Evolutionary conservation across 805 yeast species (phyloP), one percentile per base, ranked within the genome.

Genomic region (Lipomyces mesembrius): DNA sequence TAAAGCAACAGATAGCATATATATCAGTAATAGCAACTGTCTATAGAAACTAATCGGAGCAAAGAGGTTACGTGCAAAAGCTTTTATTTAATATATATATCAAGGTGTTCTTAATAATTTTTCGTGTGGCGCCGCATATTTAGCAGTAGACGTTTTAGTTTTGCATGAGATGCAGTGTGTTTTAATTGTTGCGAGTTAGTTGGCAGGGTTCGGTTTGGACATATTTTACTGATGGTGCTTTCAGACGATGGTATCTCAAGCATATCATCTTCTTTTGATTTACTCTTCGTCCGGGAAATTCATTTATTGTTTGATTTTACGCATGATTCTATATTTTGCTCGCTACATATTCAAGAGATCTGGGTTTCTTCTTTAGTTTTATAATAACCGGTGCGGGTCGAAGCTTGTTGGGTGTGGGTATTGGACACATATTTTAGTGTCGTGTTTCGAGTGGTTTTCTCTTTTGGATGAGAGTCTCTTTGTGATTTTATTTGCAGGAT

Each of bases 1-100:
- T 65, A 58, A n/a, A 63, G 39, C 11, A 57, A 60, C 59, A 56
- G 22, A 43, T n/a, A 37, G 22, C 22, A 43, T 17, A 43, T 43
- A 43, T n/a, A 17, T 43, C 22, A 17, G 9, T 43, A 43, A 6
- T 17, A 43, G 9, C 49, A 43, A 17, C 22, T n/a, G 9, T 43
- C 49, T 17, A 43, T 43, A 43, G 49, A 43, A 43, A 43, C 20
- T n/a, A 17, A 43, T 43, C 49, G 22, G 49, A n/a, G 22, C 49
- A 43, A n/a, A 43, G 22, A 9, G 49, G 22, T 43, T n/a, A 43
- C 8, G 20, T n/a, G 49, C 49, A 43, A 43, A 43, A 43, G 49
- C 20, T 17, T 43, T 17, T 17, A 12, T 17, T 17, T 43, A n/a
- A 17, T 43, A n/a, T 6, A n/a, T 6, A 43, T 17, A 43, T 43